Evolutionary conservation across 495 filamentous ascomycete species (phyloP).

Genomic region (Neurospora sp.): DNA sequence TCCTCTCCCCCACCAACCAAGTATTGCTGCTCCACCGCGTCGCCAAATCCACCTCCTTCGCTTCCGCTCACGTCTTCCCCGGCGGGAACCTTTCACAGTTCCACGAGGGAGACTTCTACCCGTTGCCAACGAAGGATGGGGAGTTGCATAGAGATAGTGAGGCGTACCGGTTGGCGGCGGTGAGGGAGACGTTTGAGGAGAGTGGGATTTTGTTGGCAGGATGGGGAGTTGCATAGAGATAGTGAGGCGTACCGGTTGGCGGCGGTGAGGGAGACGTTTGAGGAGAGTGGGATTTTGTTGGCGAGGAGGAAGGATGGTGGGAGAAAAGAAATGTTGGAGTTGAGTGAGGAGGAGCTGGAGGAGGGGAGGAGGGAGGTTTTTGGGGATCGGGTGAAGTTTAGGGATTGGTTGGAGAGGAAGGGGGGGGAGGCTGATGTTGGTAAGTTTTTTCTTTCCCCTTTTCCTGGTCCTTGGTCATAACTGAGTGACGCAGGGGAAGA

Average conservation of each 20-base stretch:
- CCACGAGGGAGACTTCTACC: slow-evolving; percentile 57
- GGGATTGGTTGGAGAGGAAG: slow-evolving; percentile 53
- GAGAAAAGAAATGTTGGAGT: slow-evolving; percentile 33
- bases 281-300: slow-evolving; percentile 89
- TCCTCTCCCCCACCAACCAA: slow-evolving; percentile 78
- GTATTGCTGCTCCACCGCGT: slow-evolving; percentile 84
- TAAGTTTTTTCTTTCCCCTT: slow-evolving; percentile 11
- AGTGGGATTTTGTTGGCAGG: slow-evolving; percentile 69
- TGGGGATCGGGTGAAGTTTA: slow-evolving; percentile 45
- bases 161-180: slow-evolving; percentile 66
- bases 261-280: slow-evolving; percentile 86
- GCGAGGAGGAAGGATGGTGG: slow-evolving; percentile 18
- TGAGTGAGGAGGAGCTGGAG: slow-evolving; percentile 52
- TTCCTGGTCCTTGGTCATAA: not conserved
- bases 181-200: slow-evolving; percentile 92
- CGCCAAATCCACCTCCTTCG: slow-evolving; percentile 68
- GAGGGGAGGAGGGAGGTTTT: slow-evolving; percentile 61
- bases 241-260: slow-evolving; percentile 59
- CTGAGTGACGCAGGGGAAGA: not conserved
- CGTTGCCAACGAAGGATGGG: slow-evolving; percentile 26
- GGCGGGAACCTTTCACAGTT: slow-evolving; percentile 73
- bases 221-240: slow-evolving; percentile 58
- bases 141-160: slow-evolving; percentile 55
- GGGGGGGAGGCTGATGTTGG: slow-evolving; percentile 58
- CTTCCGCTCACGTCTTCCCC: slow-evolving; percentile 91